Conservation (phyloP, 176 grass and related monocot species). For the Carex kokanica region DNA sequence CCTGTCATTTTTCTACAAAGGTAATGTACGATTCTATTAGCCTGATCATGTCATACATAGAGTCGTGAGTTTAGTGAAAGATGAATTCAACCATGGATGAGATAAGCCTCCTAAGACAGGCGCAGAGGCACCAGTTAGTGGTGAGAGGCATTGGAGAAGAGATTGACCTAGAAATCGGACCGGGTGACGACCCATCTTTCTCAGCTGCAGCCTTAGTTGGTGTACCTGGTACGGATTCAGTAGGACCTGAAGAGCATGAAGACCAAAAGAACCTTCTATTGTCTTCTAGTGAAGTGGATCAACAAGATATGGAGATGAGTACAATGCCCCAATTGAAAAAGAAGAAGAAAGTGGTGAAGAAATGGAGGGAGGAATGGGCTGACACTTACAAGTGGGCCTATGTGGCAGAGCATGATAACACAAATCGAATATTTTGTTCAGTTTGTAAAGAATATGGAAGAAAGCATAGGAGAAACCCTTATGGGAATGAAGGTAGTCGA, state of each 20-base stretch:
- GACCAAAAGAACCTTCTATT: constrained; percentile 86
- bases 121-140: constrained; percentile 70
- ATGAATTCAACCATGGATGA: constrained; percentile 88
- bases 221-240: constrained; percentile 50
- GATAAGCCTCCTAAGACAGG: constrained; percentile 78
- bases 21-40: neutral
- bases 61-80: constrained; percentile 1
- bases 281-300: constrained; percentile 47
- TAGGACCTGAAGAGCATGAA: constrained; percentile 41
- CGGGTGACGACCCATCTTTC: constrained; percentile 79
- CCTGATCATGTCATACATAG: neutral
- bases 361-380: constrained; percentile 94
- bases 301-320: constrained; percentile 39
- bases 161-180: constrained; percentile 92
- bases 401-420: constrained; percentile 71
- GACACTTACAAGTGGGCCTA: constrained; percentile 99
- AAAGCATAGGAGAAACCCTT: constrained; percentile 94
- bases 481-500: constrained; percentile 96
- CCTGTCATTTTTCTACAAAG: neutral
- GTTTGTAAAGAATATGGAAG: constrained; percentile 95
- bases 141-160: constrained; percentile 88
- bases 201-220: constrained; percentile 47
- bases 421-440: constrained; percentile 87
- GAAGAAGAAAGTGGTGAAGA: constrained; percentile 99
- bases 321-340: constrained; percentile 56